phyloP scores from a whole-genome alignment of 2,329 filamentous ascomycete genomes.

The Falciphora oryzae region DNA sequence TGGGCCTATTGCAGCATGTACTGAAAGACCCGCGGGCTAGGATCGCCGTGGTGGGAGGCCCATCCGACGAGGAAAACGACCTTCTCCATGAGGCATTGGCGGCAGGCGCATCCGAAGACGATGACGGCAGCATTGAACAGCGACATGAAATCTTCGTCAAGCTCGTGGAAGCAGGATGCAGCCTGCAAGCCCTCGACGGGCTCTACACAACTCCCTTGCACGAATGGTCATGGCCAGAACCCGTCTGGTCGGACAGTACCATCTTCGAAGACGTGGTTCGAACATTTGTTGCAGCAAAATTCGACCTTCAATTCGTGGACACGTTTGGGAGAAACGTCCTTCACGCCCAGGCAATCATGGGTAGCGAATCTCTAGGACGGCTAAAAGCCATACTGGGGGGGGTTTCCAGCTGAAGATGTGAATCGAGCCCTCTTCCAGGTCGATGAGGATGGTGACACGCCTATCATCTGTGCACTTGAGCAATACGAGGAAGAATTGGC shows the following conservation, averaged over 20 bases:
- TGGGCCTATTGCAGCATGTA: not conserved
- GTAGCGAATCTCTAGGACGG: no score
- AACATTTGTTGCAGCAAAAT: not conserved
- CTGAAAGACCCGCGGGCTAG: not conserved
- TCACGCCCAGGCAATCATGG: no score
- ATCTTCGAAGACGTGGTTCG: not conserved
- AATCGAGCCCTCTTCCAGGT: not conserved
- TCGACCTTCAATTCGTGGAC: not conserved
- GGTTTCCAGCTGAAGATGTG: not conserved
- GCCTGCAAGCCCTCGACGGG: not conserved
- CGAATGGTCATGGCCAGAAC: not conserved
- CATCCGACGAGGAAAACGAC: no score
- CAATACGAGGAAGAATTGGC: not conserved
- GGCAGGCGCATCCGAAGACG: no score
- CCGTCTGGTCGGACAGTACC: accelerated
- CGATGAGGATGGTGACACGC: not conserved
- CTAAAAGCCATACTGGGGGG: not conserved
- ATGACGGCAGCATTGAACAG: no score
- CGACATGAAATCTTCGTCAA: not conserved
- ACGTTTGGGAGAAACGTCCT: not conserved
- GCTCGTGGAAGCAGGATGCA: not conserved
- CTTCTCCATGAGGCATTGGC: no score
- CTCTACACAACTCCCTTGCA: not conserved
- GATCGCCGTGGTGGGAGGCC: no score
- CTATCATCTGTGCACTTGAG: not conserved